phyloP scores from a whole-genome alignment of 257 asterid genomes.

The Agastache rugosa region DNA sequence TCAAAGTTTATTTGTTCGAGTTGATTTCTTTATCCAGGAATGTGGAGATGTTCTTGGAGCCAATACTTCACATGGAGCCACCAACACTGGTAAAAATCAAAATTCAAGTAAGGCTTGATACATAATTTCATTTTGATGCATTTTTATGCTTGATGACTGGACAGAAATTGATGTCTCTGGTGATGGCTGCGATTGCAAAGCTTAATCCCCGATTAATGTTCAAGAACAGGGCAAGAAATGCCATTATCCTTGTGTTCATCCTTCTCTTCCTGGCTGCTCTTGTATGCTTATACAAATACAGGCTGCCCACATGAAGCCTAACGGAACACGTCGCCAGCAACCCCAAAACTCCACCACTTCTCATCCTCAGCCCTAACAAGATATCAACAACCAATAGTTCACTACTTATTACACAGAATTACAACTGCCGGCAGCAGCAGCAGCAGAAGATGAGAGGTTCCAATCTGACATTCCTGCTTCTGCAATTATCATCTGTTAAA shows the following conservation, averaged over 20 bases:
- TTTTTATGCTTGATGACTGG: constrained; percentile 17
- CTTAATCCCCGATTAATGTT: constrained; percentile 35
- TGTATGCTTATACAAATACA: constrained; percentile 29
- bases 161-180: constrained; percentile 50
- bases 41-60: constrained; percentile 75
- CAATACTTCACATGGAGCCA: constrained; percentile 60
- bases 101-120: neutral
- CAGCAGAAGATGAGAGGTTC: no score
- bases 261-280: constrained; percentile 38
- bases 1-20: neutral
- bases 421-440: neutral
- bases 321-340: neutral
- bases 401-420: neutral
- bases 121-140: neutral
- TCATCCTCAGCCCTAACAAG: neutral
- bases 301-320: neutral
- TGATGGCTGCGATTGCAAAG: constrained; percentile 48
- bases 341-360: neutral
- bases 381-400: neutral
- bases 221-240: constrained; percentile 38
- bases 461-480: neutral
- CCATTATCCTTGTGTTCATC: constrained; percentile 33
- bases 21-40: constrained; percentile 46
- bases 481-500: no score
- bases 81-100: constrained; percentile 61